These are phyloP conservation scores for Aspergillus ellipticus DNA, from an alignment of 495 filamentous ascomycete genomes.

Conservation along the genomic window DNA sequence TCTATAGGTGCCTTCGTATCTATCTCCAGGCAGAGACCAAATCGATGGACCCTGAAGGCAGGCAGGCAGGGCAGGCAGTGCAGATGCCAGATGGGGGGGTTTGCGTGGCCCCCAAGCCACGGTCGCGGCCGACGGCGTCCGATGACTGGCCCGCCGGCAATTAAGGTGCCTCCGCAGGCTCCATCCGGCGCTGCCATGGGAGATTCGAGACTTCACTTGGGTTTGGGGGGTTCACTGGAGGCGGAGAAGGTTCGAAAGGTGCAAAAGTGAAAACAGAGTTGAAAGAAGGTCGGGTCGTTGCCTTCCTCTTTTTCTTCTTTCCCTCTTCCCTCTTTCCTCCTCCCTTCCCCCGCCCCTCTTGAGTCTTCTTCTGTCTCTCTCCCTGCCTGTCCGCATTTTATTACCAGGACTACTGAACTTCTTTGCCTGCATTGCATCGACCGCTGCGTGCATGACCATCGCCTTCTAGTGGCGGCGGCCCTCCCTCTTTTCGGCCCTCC, in stretches of 20 bases:
- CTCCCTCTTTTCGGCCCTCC: too few relatives aligned
- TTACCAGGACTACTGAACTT: too few relatives aligned
- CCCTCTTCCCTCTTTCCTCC: neutral
- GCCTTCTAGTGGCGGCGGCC: neutral
- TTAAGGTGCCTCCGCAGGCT: constrained; percentile 7
- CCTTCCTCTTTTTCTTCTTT: neutral
- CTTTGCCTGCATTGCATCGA: too few relatives aligned
- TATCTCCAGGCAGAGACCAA: too few relatives aligned
- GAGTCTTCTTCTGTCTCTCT: neutral
- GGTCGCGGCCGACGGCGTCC: neutral
- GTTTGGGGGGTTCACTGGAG: too few relatives aligned
- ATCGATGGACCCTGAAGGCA: too few relatives aligned
- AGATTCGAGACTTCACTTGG: neutral
- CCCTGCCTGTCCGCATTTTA: neutral
- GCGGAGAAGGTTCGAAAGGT: too few relatives aligned
- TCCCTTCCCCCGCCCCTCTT: neutral
- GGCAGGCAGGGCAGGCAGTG: neutral
- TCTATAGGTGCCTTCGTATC: too few relatives aligned
- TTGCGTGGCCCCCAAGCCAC: constrained; percentile 15
- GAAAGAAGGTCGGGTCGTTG: too few relatives aligned
- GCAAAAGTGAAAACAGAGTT: too few relatives aligned
- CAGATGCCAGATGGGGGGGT: neutral
- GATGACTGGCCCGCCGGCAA: constrained; percentile 8
- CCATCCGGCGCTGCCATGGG: neutral
- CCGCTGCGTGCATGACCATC: neutral